A percentile compares a stretch with the other conserved stretches of the same genome.
Evolutionary conservation across 169 alveolate genomes (phyloP).

Genomic region (Blepharisma undulans): DNA sequence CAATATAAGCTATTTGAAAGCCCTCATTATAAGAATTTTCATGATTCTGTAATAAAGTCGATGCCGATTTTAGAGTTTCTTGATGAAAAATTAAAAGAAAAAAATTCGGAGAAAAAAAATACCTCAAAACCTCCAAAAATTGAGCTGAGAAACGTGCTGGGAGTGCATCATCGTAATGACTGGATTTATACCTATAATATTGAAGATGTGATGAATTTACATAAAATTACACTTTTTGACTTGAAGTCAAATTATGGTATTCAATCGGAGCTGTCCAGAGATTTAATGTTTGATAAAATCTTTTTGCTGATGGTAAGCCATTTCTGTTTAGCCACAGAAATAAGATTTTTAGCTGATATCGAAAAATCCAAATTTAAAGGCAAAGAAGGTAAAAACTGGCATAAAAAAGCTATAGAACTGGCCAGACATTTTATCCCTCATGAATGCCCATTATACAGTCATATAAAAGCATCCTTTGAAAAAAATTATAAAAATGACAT

Average conservation of each 20-base stretch:
- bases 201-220: conserved; percentile 60
- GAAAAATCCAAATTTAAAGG: conserved; percentile 51
- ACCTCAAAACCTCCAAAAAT: conserved; percentile 13
- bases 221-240: conserved; percentile 46
- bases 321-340: conserved; percentile 67
- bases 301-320: conserved; percentile 49
- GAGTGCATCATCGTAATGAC: conserved; percentile 57
- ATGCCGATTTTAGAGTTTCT: neutral
- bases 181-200: conserved; percentile 57
- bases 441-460: conserved; percentile 49
- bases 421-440: conserved; percentile 50
- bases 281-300: conserved; percentile 55
- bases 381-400: conserved; percentile 59
- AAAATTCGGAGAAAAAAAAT: neutral
- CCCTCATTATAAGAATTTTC: conserved; percentile 1
- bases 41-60: neutral
- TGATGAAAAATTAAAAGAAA: neutral
- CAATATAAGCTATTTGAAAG: neutral
- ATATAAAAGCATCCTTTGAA: conserved; percentile 42
- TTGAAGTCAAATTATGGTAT: conserved; percentile 46
- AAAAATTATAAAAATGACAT: conserved; percentile 25
- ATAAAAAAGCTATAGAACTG: conserved; percentile 49
- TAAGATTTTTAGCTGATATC: conserved; percentile 53
- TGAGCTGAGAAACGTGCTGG: conserved; percentile 63
- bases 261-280: conserved; percentile 60